These are phyloP conservation scores for Vaccinium vitisidaea DNA, from an alignment of 148 eudicot genomes.

Conservation along the genomic window DNA sequence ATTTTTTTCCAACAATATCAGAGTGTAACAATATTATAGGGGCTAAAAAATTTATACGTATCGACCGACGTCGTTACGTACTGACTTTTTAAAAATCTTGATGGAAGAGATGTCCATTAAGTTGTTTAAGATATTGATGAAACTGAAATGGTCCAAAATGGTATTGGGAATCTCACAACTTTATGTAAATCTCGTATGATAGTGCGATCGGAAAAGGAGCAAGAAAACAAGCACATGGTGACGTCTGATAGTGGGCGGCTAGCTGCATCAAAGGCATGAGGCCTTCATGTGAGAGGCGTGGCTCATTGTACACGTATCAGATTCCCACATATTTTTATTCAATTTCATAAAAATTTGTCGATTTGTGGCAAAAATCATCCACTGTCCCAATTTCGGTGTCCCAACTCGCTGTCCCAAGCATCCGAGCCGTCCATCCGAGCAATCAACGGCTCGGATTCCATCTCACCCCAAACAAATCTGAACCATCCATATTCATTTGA, in stretches of 20 bases:
- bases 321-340: background rate
- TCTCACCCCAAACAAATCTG: no score
- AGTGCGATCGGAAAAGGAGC: conserved; percentile 2
- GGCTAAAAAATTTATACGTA: no score
- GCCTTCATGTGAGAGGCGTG: conserved; percentile 20
- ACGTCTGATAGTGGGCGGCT: conserved; percentile 10
- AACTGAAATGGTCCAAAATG: background rate
- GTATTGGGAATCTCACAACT: conserved; percentile 5
- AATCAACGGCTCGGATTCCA: no score
- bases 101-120: no score
- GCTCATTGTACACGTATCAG: conserved; percentile 25
- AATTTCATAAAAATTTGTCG: background rate
- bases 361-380: background rate
- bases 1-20: no score
- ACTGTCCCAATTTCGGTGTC: no score
- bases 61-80: no score
- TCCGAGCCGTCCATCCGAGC: no score
- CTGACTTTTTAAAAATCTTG: no score
- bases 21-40: no score
- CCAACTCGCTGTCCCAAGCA: no score
- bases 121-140: background rate
- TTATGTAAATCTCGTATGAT: background rate
- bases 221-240: conserved; percentile 23
- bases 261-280: conserved; percentile 15
- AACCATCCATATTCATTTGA: no score